A percentile compares a stretch with the other conserved stretches of the same genome.
Evolutionary conservation across 1,284 basidiomycete genomes (phyloP).

Genomic region (Trichosporon sp.): DNA sequence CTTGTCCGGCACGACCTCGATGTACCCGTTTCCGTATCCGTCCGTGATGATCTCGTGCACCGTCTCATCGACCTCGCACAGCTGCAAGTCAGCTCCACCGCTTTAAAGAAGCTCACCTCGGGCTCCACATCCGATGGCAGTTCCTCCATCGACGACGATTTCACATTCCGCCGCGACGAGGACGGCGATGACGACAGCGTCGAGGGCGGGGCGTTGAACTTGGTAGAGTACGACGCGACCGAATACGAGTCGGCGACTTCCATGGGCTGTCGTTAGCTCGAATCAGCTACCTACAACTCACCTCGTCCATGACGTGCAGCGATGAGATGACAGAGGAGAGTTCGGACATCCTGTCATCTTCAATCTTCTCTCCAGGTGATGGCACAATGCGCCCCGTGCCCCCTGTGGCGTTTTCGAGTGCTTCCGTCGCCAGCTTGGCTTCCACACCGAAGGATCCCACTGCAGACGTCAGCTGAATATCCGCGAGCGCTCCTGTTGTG

Average conservation of each 20-base stretch:
- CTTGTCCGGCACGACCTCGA: conserved; percentile 8
- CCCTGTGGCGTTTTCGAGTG: conserved; percentile 17
- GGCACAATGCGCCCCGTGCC: neutral
- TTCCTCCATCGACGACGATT: conserved; percentile 11
- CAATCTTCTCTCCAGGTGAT: conserved; percentile 2
- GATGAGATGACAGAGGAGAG: conserved; percentile 15
- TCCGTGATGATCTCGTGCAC: conserved; percentile 5
- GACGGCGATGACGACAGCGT: neutral
- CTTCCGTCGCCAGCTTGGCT: conserved; percentile 3
- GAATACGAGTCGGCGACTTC: neutral
- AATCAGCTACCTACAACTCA: neutral
- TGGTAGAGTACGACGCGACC: conserved; percentile 7
- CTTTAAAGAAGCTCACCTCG: conserved; percentile 12
- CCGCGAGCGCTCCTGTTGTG: conserved; percentile 5
- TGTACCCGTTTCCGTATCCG: conserved; percentile 12
- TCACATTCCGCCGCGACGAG: conserved; percentile 1
- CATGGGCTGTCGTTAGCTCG: neutral
- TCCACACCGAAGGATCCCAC: conserved; percentile 5
- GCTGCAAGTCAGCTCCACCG: neutral
- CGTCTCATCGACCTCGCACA: conserved; percentile 23
- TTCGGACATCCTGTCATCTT: conserved; percentile 12
- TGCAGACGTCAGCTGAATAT: neutral
- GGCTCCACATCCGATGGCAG: conserved; percentile 21
- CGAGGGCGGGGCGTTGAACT: neutral
- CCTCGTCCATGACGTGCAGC: conserved; percentile 18